Percentiles rank a stretch among this genome's conserved stretches.
Evolutionary conservation across 805 yeast genomes (phyloP).

Genomic region (Metschnikowia amazonensis): DNA sequence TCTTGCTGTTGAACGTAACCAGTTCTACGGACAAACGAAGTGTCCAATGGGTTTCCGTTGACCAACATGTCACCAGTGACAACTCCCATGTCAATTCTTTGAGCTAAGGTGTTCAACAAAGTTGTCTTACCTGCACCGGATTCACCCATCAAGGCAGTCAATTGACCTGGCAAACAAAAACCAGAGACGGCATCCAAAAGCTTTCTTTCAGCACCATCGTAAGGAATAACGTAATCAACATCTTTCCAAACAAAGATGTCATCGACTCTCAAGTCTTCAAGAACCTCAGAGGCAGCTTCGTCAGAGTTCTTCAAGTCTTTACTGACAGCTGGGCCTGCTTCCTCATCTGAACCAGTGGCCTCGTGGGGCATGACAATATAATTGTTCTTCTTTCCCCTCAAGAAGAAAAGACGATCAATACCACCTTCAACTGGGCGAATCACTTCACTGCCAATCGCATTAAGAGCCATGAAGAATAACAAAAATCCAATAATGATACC

Average conservation of each 20-base stretch:
- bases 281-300: constrained; percentile 8
- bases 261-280: constrained; percentile 14
- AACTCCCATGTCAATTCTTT: constrained; percentile 52
- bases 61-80: constrained; percentile 58
- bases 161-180: constrained; percentile 45
- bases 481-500: constrained; percentile 41
- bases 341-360: constrained; percentile 14
- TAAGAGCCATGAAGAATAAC: constrained; percentile 16
- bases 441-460: constrained; percentile 26
- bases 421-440: constrained; percentile 31
- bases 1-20: constrained; percentile 63
- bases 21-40: constrained; percentile 50
- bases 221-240: constrained; percentile 54
- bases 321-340: constrained; percentile 12
- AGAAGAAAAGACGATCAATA: constrained; percentile 29
- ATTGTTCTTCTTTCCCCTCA: constrained; percentile 24
- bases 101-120: constrained; percentile 49
- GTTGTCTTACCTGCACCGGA: constrained; percentile 67
- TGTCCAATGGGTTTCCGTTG: constrained; percentile 47
- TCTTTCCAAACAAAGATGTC: constrained; percentile 51
- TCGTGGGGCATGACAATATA: constrained; percentile 16
- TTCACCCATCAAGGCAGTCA: constrained; percentile 61
- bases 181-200: constrained; percentile 34
- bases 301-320: constrained; percentile 8
- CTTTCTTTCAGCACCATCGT: constrained; percentile 37